phyloP scores from a whole-genome alignment of 2,329 filamentous ascomycete genomes.

The Aspergillus spinulosporus region DNA sequence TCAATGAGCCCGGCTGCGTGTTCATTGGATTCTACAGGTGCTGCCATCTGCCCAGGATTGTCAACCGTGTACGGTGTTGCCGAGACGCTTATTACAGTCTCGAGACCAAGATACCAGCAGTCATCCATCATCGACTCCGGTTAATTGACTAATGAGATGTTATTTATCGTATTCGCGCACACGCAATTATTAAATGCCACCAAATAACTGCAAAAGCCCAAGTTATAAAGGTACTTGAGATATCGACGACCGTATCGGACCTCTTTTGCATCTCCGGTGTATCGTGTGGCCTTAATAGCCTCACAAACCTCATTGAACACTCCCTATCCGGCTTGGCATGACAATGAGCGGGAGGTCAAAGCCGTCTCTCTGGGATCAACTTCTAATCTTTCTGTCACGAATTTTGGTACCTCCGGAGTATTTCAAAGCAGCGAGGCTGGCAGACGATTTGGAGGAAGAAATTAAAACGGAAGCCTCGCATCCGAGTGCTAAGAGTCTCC shows the following conservation, averaged over 20 bases:
- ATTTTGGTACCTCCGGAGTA: background rate
- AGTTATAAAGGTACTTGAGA: conserved; percentile 11
- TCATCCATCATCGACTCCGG: background rate
- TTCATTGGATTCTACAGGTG: conserved; percentile 14
- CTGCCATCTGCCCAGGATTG: conserved; percentile 10
- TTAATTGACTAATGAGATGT: background rate
- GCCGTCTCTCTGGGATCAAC: too few relatives aligned
- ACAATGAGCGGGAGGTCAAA: too few relatives aligned
- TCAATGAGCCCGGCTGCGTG: conserved; percentile 10
- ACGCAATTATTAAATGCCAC: background rate
- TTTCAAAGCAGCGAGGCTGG: background rate
- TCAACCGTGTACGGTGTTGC: conserved; percentile 5
- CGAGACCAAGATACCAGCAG: background rate
- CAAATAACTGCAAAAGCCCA: background rate
- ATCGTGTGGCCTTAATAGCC: background rate
- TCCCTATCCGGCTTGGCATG: too few relatives aligned
- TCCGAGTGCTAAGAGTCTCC: conserved; percentile 9
- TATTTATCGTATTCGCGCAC: background rate
- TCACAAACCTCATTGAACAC: background rate
- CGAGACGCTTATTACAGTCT: conserved; percentile 12
- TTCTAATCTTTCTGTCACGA: too few relatives aligned
- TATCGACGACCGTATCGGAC: conserved; percentile 6
- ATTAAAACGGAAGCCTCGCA: conserved; percentile 8
- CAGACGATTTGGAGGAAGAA: conserved; percentile 6
- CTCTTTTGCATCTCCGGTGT: conserved; percentile 13